A percentile compares a stretch with the other conserved stretches of the same genome.
These are phyloP conservation scores for Angomonas deanei DNA, from an alignment of 208 protist species.

Conservation along the genomic window DNA sequence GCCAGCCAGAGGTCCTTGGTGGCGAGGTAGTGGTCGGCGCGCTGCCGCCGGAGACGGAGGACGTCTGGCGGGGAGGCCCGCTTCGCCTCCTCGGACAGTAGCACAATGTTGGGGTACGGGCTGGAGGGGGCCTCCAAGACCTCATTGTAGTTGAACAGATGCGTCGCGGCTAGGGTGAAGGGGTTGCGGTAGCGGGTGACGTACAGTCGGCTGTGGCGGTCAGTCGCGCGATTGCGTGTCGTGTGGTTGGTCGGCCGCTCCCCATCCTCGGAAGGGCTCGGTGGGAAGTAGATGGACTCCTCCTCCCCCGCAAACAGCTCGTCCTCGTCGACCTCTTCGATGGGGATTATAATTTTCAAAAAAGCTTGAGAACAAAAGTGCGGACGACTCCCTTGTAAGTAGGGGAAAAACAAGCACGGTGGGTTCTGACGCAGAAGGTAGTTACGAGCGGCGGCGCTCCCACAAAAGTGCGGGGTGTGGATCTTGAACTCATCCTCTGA, in stretches of 20 bases:
- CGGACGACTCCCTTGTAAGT: slow-evolving; percentile 34
- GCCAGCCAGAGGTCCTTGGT: slow-evolving; percentile 17
- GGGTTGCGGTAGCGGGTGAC: slow-evolving; percentile 25
- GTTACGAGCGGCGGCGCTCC: slow-evolving; percentile 13
- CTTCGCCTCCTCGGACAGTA: slow-evolving; percentile 26
- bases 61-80: slow-evolving; percentile 19
- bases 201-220: too few species aligned
- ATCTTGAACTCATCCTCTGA: background rate
- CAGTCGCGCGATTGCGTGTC: too few species aligned
- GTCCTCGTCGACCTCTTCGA: background rate
- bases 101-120: slow-evolving; percentile 13
- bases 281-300: background rate
- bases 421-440: slow-evolving; percentile 24
- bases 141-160: slow-evolving; percentile 18
- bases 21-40: slow-evolving; percentile 16
- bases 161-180: slow-evolving; percentile 21
- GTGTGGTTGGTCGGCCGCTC: too few species aligned
- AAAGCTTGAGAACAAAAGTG: slow-evolving; percentile 36
- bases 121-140: slow-evolving; percentile 21
- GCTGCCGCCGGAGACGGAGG: slow-evolving; percentile 11
- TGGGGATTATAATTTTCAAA: slow-evolving; percentile 11
- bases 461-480: slow-evolving; percentile 9
- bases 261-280: background rate
- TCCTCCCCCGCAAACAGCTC: background rate
- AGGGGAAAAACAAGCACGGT: slow-evolving; percentile 35